Evolutionary conservation across 169 alveolate species (phyloP), one percentile per base, ranked within the genome.

Genomic region (Plasmodium knowlesi): DNA sequence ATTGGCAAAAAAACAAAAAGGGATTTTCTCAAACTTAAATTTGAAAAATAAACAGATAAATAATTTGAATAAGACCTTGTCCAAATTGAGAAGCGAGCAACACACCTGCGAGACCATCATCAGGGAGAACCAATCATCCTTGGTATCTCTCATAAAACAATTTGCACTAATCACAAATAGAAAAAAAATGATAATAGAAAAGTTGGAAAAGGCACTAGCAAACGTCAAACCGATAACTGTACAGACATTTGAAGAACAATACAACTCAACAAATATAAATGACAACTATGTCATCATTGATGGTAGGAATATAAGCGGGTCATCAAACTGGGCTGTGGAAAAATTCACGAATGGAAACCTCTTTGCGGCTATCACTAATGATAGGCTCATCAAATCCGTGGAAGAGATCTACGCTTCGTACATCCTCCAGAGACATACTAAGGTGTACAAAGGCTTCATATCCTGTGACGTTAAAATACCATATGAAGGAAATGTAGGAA

Each of bases 301-400:
- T 67, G 72, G 83, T 79, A 89, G 73, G 53, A 80, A n/a, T 57
- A 43, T 79, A 16, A 89, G 70, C 30, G 73, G 82, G 30, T 6
- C 94, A 79, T 89, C 94, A 4, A 89, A 89, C 32, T 89, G 94
- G 94, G 71, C 57, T 16, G 72, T 89, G 28, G 94, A 89, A 89
- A 89, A 70, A 80, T 80, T 43, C 79, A 89, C 84, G 53, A 70
- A 80, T 19, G 94, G 94, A 22, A 89, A 89, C 41, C 73, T 61
- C 10, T 78, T 89, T 71, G 71, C 94, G 71, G 67, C 94, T 67
- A 89, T 89, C 50, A 89, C 94, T 1, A 70, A 89, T 41, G 90
- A 89, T 22, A 79, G 71, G 46, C 9, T 70, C 22, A 73, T 81
- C 79, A 41, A 67, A 89, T 78, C 94, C 32, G 37, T 5, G 25